Evolutionary conservation across 331 rosid genomes (phyloP), one percentile per base, ranked within the genome.

Genomic region (Prunus yedoensis): DNA sequence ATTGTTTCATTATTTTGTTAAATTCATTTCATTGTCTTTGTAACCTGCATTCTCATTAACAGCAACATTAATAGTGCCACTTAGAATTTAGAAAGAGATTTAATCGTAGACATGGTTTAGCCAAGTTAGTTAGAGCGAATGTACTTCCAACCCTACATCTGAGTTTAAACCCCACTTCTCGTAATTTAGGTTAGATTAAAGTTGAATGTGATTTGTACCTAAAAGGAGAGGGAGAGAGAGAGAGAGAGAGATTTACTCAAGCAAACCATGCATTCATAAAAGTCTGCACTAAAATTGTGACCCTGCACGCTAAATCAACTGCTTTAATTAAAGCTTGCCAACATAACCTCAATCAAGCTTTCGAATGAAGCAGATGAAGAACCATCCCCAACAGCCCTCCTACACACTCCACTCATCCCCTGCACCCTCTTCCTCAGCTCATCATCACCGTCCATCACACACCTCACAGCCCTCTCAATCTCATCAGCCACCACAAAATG

Each of bases 401-500:
- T 61, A 10, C 84, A 81, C 66, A 60, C 61, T 51, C 49, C 71
- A 23, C 86, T 77, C 35, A 59, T 53, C 61, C 73, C 83, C 54
- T 68, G 17, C 28, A 81, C 74, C 71, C 46, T 81, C 81, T 66
- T 77, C 71, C 84, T 68, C 74, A 74, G 47, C 12, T 50, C 77
- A 49, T 51, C 54, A 15, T 77, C 82, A 27, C 60, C 52, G 4
- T 80, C 82, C 80, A 86, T 80, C 70, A 78, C 25, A 47, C 57
- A 4, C 43, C 38, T 23, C 68, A 87, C 75, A 4, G 80, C 83
- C 8, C 23, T 75, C 43, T 76, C 81, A 14, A 81, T 70, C 66
- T 68, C 69, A 51, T 75, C 68, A 0, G 86, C 88, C 32, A 2
- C 52, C 82, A 89, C 84, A 23, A 84, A n/a, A 6, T 59, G n/a